phyloP scores from a whole-genome alignment of 805 yeast species.

The Saccharomyces paradoxus region DNA sequence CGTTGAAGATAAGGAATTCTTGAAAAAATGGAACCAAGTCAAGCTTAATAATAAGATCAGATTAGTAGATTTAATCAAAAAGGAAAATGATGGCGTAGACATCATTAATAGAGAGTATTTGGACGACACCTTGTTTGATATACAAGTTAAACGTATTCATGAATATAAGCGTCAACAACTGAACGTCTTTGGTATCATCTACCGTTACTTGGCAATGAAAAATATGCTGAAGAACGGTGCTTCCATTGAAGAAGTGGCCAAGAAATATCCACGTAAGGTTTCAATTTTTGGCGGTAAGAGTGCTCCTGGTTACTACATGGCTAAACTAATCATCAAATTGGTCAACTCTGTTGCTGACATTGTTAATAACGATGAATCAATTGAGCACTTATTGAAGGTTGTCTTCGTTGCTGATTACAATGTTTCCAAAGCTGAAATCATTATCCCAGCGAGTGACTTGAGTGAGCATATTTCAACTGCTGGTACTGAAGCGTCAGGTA shows the following conservation, averaged over 20 bases:
- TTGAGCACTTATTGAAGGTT: constrained; percentile 72
- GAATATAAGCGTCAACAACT: constrained; percentile 94
- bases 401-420: constrained; percentile 88
- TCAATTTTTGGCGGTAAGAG: constrained; percentile 88
- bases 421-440: constrained; percentile 88
- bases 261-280: constrained; percentile 63
- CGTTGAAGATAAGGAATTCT: constrained; percentile 62
- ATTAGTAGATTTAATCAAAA: constrained; percentile 59
- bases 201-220: constrained; percentile 73
- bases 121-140: constrained; percentile 69
- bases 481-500: constrained; percentile 95
- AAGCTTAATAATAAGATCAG: constrained; percentile 62
- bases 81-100: constrained; percentile 44
- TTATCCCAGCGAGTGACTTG: constrained; percentile 82
- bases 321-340: constrained; percentile 80
- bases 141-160: constrained; percentile 91
- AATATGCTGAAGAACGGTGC: constrained; percentile 34
- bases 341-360: constrained; percentile 75
- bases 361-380: constrained; percentile 67
- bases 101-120: constrained; percentile 48
- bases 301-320: constrained; percentile 97
- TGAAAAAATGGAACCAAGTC: constrained; percentile 59
- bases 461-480: constrained; percentile 95
- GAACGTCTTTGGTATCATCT: constrained; percentile 82
- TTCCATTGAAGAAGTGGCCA: constrained; percentile 50